Percentiles rank a stretch among this genome's conserved stretches.
These are phyloP conservation scores for Brassica cretica DNA, from an alignment of 345 rosid genomes.

Conservation along the genomic window DNA sequence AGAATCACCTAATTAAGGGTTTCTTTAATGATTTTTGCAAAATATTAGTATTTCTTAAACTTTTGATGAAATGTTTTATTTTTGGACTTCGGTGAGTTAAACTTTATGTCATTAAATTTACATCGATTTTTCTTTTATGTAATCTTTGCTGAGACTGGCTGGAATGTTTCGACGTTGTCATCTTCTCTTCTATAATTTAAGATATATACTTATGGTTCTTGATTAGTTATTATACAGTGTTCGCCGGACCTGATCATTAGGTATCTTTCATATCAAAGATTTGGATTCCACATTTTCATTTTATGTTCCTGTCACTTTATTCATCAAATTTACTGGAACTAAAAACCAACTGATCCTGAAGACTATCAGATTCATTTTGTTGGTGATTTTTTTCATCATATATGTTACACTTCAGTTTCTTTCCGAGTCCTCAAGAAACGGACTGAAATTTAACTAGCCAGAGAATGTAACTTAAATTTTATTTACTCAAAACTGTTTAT, in stretches of 20 bases:
- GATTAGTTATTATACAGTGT: not conserved
- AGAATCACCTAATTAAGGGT: slow-evolving; percentile 1
- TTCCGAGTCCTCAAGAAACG: slow-evolving; percentile 5
- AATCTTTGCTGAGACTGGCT: slow-evolving; percentile 9
- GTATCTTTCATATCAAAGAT: not conserved
- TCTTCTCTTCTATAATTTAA: not conserved
- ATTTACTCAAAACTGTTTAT: not conserved
- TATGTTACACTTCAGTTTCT: slow-evolving; percentile 12
- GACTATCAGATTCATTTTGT: not conserved
- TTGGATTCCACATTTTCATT: not conserved
- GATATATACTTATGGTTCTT: not conserved
- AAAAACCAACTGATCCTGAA: not conserved
- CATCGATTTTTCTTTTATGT: slow-evolving; percentile 2
- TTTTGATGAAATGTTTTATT: slow-evolving; percentile 13
- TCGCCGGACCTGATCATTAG: not conserved
- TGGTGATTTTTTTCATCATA: not conserved
- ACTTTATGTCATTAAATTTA: not conserved
- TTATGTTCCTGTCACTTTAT: not conserved
- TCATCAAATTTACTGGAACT: not conserved
- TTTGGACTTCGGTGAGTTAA: slow-evolving; percentile 1
- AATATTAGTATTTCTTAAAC: not conserved
- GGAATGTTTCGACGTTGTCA: not conserved
- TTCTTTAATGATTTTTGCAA: not conserved
- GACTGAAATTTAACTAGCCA: not conserved
- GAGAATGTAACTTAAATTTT: slow-evolving; percentile 16